These are phyloP conservation scores for Didymellaceae sp. DNA, from an alignment of 2,329 filamentous ascomycete species.

Conservation along the genomic window DNA sequence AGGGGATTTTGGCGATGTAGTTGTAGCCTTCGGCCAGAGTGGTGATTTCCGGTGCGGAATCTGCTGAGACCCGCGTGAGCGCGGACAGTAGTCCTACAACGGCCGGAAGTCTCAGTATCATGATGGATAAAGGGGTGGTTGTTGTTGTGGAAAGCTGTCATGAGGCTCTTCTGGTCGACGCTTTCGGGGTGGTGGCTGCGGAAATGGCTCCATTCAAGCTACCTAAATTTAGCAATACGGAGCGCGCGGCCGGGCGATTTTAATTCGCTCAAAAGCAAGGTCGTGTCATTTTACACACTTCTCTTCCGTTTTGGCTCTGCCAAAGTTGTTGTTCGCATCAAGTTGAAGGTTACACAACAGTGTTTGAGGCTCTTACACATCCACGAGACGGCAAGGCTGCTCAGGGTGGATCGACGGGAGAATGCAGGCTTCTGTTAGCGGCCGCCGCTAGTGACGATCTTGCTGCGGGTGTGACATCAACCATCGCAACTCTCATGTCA, in stretches of 20 bases:
- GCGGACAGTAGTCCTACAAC: slow-evolving; percentile 11
- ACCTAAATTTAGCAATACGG: slow-evolving; percentile 11
- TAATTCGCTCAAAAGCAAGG: no score
- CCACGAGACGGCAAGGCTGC: not conserved
- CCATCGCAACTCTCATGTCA: not conserved
- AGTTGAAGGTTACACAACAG: not conserved
- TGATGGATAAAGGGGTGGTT: slow-evolving; percentile 4
- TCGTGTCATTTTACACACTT: not conserved
- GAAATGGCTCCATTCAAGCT: slow-evolving; percentile 13
- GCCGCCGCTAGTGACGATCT: slow-evolving; percentile 15
- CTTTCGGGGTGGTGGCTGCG: slow-evolving; percentile 1
- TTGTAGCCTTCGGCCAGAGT: slow-evolving; percentile 40
- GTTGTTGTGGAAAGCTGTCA: not conserved
- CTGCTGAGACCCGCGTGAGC: slow-evolving; percentile 13
- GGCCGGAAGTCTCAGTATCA: slow-evolving; percentile 21
- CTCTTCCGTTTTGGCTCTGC: not conserved
- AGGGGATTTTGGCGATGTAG: slow-evolving; percentile 43
- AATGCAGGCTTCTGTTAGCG: slow-evolving; percentile 7
- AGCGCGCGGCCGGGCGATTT: no score
- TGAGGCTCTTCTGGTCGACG: slow-evolving; percentile 19
- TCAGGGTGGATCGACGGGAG: not conserved
- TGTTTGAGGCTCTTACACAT: not conserved
- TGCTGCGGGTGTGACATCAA: slow-evolving; percentile 9
- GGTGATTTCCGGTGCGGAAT: slow-evolving; percentile 41
- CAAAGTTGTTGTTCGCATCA: not conserved